These are phyloP conservation scores for Xylaria venustula DNA, from an alignment of 495 filamentous ascomycete genomes.

Conservation along the genomic window DNA sequence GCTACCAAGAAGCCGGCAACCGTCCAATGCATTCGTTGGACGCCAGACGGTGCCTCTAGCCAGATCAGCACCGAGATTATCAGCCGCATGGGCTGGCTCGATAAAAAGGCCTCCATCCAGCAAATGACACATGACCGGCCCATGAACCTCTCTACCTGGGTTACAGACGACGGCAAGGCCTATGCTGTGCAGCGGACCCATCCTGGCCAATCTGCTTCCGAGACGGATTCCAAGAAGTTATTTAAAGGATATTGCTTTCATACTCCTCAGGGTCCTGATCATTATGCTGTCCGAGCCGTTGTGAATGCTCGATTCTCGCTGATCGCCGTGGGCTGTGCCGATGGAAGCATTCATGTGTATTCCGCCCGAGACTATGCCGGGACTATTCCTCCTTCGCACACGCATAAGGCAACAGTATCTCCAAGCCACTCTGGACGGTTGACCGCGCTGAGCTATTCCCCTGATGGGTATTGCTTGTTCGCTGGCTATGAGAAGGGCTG, in stretches of 20 bases:
- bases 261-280: slow-evolving; percentile 55
- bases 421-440: slow-evolving; percentile 62
- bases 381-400: slow-evolving; percentile 88
- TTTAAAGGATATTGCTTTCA: slow-evolving; percentile 95
- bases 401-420: slow-evolving; percentile 65
- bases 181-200: slow-evolving; percentile 81
- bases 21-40: slow-evolving; percentile 95
- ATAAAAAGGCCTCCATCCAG: slow-evolving; percentile 68
- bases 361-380: slow-evolving; percentile 89
- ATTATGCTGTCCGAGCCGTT: slow-evolving; percentile 68
- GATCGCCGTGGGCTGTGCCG: slow-evolving; percentile 79
- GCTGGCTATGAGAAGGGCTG: slow-evolving; percentile 91
- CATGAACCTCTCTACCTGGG: slow-evolving; percentile 95
- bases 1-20: slow-evolving; percentile 91
- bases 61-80: slow-evolving; percentile 92
- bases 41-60: slow-evolving; percentile 70
- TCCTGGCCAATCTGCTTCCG: slow-evolving; percentile 22
- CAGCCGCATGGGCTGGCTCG: slow-evolving; percentile 80
- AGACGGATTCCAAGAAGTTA: slow-evolving; percentile 57
- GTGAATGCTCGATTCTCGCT: slow-evolving; percentile 95
- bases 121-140: slow-evolving; percentile 96
- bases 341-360: slow-evolving; percentile 82
- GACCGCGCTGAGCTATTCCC: slow-evolving; percentile 80
- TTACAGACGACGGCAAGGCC: slow-evolving; percentile 83
- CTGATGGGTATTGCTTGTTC: slow-evolving; percentile 95